Conservation (phyloP, 2,329 filamentous ascomycete species). For the Neopestalotiopsis sp. region DNA sequence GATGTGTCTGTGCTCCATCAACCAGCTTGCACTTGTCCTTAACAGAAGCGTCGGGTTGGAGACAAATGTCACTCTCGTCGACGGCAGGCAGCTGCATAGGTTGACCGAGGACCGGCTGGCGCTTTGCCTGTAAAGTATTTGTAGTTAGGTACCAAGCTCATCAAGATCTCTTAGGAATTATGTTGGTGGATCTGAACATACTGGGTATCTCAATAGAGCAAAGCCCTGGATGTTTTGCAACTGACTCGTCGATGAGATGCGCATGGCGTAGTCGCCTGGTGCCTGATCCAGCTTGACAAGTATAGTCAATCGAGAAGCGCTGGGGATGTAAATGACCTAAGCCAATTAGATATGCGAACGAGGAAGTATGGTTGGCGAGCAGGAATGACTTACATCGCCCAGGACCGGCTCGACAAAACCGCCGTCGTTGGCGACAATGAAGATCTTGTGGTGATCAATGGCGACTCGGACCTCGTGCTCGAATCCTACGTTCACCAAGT, state of each 20-base stretch:
- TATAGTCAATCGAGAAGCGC: slow-evolving; percentile 26
- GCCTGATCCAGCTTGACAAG: slow-evolving; percentile 24
- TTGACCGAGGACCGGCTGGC: slow-evolving; percentile 20
- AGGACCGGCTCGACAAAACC: slow-evolving; percentile 27
- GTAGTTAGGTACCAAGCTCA: background rate
- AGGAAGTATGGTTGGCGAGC: too few species aligned
- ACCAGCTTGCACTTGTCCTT: slow-evolving; percentile 20
- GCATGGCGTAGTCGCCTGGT: slow-evolving; percentile 28
- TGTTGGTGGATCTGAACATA: background rate
- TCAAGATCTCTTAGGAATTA: background rate
- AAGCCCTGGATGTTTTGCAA: slow-evolving; percentile 31
- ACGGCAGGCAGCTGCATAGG: slow-evolving; percentile 24
- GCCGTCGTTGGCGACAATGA: slow-evolving; percentile 29
- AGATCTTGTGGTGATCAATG: slow-evolving; percentile 30
- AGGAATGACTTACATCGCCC: slow-evolving; percentile 1
- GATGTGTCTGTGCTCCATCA: slow-evolving; percentile 17
- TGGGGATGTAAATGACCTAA: slow-evolving; percentile 24
- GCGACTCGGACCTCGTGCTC: slow-evolving; percentile 24
- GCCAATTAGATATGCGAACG: background rate
- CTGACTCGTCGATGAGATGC: slow-evolving; percentile 27
- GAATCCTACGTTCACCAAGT: slow-evolving; percentile 24
- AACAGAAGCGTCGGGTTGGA: slow-evolving; percentile 22
- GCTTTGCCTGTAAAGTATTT: background rate
- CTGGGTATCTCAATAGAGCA: slow-evolving; percentile 25
- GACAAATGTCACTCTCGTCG: slow-evolving; percentile 20